Evolutionary conservation across 805 yeast genomes (phyloP), one percentile per base, ranked within the genome.

Genomic region (Myxozyma nipponensis): DNA sequence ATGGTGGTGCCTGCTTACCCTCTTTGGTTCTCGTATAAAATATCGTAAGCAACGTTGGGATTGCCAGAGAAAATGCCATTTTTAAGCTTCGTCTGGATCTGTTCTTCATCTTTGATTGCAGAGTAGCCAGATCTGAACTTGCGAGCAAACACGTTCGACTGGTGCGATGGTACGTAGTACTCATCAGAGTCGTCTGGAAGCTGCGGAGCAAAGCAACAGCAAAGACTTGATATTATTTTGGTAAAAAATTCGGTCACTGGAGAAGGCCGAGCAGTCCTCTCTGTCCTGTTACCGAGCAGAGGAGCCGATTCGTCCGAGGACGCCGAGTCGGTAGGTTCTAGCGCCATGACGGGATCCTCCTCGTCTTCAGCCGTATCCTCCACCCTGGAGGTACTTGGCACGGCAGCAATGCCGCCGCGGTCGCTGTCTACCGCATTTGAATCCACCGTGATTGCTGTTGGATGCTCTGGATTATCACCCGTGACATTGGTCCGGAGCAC

Each of bases 21-120:
- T 32, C 76, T 62, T 56, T 72, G 75, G 59, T 69, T 68, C 54
- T 72, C 76, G 18, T 68, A 57, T 34, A 72, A 58, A 34, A 62
- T 67, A 23, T 61, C 64, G 30, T 52, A 48, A 10, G 42, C 44
- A 5, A 42, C 32, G 17, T 50, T 34, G 3, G 52, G 50, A 24
- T 56, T 57, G 3, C 47, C 36, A 24, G 40, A 24, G 19, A 42
- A 42, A 10, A 54, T 46, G n/a, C 54, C 54, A 26, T 44, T 49
- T 3, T 34, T 22, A 5, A 24, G 22, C 5, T 26, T 26, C 23
- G 44, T 39, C 9, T 37, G 46, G 10, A 25, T 46, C 15, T 42
- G 47, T n/a, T 28, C 13, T 6, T 46, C 54, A 23, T 43, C 49
- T 9, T 41, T 42, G 17, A 43, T 18, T 13, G 39, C 22, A 7